phyloP scores from a whole-genome alignment of 2,329 filamentous ascomycete species.

The Colletotrichum sp. region DNA sequence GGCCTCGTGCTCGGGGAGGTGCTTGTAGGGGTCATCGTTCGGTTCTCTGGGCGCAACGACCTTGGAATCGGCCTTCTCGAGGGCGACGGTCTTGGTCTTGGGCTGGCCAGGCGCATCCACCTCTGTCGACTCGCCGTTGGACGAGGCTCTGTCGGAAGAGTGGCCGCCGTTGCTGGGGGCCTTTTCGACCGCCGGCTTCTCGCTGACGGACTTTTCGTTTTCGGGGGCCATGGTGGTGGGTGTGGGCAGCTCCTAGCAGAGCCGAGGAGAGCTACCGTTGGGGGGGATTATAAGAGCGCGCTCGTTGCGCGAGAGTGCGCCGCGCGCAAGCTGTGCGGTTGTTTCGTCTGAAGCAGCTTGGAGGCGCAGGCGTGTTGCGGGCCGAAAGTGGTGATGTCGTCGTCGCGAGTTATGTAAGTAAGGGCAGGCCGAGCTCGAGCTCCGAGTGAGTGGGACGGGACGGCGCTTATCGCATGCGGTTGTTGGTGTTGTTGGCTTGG shows the following conservation, averaged over 20 bases:
- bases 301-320: conserved; percentile 10
- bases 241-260: neutral
- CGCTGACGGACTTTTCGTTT: conserved; percentile 6
- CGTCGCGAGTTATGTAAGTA: neutral
- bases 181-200: conserved; percentile 27
- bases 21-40: conserved; percentile 61
- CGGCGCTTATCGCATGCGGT: neutral
- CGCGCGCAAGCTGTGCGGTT: neutral
- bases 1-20: conserved; percentile 70
- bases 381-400: conserved; percentile 1
- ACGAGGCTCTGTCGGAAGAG: conserved; percentile 36
- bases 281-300: neutral
- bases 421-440: neutral
- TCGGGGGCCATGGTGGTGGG: conserved; percentile 1
- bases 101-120: conserved; percentile 3
- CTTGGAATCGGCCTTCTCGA: conserved; percentile 51
- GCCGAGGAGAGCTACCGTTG: neutral
- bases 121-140: conserved; percentile 37
- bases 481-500: neutral
- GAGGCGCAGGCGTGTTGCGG: neutral
- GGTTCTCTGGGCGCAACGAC: conserved; percentile 39
- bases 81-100: conserved; percentile 26
- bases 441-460: neutral
- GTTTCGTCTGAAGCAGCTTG: neutral
- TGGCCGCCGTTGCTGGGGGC: conserved; percentile 25